Percentiles rank a stretch among this genome's conserved stretches.
Conservation (phyloP, 345 rosid genomes). For the Eucalyptus polybractea region DNA sequence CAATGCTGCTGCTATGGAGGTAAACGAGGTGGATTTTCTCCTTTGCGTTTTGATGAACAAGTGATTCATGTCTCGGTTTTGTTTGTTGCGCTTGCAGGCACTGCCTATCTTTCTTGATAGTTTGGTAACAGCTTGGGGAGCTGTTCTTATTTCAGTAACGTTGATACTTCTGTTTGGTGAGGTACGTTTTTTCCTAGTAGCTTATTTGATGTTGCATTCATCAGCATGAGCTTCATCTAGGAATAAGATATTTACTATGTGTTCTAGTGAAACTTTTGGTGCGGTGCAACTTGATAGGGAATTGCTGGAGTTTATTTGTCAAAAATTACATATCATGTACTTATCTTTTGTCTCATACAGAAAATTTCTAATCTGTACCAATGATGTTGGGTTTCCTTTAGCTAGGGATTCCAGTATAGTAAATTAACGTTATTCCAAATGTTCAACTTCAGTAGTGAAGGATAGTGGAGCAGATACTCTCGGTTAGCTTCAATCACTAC, state of each 20-base stretch:
- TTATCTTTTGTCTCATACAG: background rate
- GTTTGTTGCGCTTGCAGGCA: conserved; percentile 17
- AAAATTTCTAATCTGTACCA: background rate
- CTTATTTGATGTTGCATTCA: background rate
- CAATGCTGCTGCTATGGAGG: conserved; percentile 86
- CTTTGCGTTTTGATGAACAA: background rate
- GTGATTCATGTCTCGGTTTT: background rate
- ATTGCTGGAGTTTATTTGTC: background rate
- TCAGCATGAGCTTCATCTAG: background rate
- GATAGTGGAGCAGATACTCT: background rate
- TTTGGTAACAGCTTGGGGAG: conserved; percentile 47
- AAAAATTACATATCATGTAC: background rate
- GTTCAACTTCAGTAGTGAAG: background rate
- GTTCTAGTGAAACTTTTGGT: background rate
- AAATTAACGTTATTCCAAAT: background rate
- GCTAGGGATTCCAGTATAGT: background rate
- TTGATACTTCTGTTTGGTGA: conserved; percentile 55
- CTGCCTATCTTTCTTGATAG: conserved; percentile 56
- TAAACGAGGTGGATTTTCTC: background rate
- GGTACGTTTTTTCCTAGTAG: conserved; percentile 13
- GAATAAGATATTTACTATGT: background rate
- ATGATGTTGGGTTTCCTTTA: background rate
- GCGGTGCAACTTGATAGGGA: background rate
- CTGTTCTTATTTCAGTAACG: conserved; percentile 51
- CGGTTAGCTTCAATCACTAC: background rate